Conservation (phyloP, 163 green algal genomes). For the Chlorella variabilis region DNA sequence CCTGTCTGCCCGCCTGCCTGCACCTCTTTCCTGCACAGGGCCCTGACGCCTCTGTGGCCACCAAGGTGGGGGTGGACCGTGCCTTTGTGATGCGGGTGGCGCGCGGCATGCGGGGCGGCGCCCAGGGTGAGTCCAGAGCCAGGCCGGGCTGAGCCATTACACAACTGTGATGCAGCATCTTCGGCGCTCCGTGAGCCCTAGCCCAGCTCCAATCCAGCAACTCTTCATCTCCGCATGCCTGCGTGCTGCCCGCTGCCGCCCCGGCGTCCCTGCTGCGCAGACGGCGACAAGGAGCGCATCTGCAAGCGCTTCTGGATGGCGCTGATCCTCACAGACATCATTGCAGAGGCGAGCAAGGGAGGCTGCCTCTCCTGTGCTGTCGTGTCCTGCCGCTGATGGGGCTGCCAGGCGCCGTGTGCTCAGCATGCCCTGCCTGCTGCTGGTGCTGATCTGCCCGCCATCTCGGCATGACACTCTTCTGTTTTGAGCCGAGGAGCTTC, state of each 20-base stretch:
- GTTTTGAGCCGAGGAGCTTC: no score
- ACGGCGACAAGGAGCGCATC: slow-evolving; percentile 48
- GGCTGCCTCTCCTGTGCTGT: not conserved
- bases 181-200: no score
- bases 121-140: not conserved
- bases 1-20: not conserved
- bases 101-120: slow-evolving; percentile 8
- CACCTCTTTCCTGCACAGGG: not conserved
- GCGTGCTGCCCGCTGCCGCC: no score
- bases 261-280: not conserved
- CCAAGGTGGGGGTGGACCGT: slow-evolving; percentile 24
- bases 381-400: not conserved
- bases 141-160: not conserved
- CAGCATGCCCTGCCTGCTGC: no score
- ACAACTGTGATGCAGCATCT: not conserved
- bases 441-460: no score
- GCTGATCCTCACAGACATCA: slow-evolving; percentile 81
- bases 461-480: no score
- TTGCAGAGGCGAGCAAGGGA: slow-evolving; percentile 62
- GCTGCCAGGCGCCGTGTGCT: no score
- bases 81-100: slow-evolving; percentile 31
- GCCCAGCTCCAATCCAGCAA: no score
- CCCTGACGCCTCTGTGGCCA: slow-evolving; percentile 8
- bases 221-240: no score
- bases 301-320: slow-evolving; percentile 74